Base-by-base conservation (phyloP, 768 basidiomycete genomes). In the Amanita subjunquillea region DNA sequence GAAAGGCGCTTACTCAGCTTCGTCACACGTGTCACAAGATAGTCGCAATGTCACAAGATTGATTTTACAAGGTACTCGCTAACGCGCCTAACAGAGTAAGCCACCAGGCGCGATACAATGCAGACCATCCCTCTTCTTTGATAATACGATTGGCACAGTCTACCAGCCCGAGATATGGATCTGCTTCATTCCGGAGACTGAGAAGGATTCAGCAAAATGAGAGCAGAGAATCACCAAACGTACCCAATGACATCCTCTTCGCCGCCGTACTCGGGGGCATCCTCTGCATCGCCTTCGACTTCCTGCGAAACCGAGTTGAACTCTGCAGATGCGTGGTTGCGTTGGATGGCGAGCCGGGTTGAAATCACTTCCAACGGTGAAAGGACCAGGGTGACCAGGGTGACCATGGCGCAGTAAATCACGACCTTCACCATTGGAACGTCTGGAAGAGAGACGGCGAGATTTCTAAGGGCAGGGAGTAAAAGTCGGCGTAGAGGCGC, bases 201-300 rank as follows among this genome's bases (percentile, higher is more conserved):
- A 12, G 50, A 37, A 51, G 42, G 6, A 41, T 30, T 17, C 23
- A 27, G 38, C 22, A 17, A 44, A 36, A 51, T 15, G 17, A 47
- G 29, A 43, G 34, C 50, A 40, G 25, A 36, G 25, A 62, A 46
- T 1, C 20, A 36, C 3, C 30, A 6, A 25, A 60, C 81, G 48
- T 58, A 87, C 86, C 87, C 88, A 56, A 92, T 89, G 15, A 92
- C 90, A 58, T 92, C 90, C 60, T 92, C 89, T 25, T 85, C 82
- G 13, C 83, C 85, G 23, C 79, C 72, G 58, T 80, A 91, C 57
- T 87, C 85, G 4, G 69, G 65, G 1, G 69, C 67, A 43, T 79
- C 77, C 53, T 87, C 77, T 2, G 69, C 70, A 58, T 85, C 82
- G 5, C 78, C 80, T 38, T 83, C 83, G 15, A 79, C 79, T 58